Evolutionary conservation across 2,329 filamentous ascomycete species (phyloP), one percentile per base, ranked within the genome.

Genomic region (Aspergillus piperis): DNA sequence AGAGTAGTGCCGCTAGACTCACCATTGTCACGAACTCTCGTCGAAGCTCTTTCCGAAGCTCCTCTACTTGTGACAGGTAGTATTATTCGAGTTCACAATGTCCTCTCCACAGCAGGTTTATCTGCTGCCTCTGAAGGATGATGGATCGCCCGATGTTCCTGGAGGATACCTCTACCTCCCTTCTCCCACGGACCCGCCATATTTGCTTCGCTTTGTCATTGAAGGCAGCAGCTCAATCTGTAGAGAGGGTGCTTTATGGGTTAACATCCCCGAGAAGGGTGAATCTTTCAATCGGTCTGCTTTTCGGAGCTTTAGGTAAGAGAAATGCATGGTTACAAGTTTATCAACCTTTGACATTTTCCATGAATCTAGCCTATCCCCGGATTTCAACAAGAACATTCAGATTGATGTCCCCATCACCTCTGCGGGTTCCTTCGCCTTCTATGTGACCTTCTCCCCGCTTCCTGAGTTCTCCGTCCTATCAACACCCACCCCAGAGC

Each of bases 161-260:
- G 91, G 92, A 70, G 88, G 90, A 68, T 99, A 97, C 81, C 90
- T 98, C 71, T 96, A 96, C 76, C 83, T 99, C 47, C 90, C 92
- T 0, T 88, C 95, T 17, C 88, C 90, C 17, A 85, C 83, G 42
- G 84, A 89, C n/a, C 90, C 83, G 13, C 75, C 90, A 44, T 89
- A 98, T 71, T 85, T 85, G 56, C 82, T 97, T 59, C 89, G 94
- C 61, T 96, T 99, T 77, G 87, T 92, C 68, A 94, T 97, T 68
- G 90, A 97, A 77, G 93, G 95, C 63, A 94, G 92, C 59, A 96
- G 94, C 74, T 96, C 94, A 63, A 95, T 99, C 81, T 97, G 93
- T 77, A 87, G 92, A 67, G 84, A 96, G 78, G 95, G 96, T 61
- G 97, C 91, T 73, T 83, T 99, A 64, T 99, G 95, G 94, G 90